Evolutionary conservation across 257 asterid genomes (phyloP).

Genomic region (Misopates orontium): DNA sequence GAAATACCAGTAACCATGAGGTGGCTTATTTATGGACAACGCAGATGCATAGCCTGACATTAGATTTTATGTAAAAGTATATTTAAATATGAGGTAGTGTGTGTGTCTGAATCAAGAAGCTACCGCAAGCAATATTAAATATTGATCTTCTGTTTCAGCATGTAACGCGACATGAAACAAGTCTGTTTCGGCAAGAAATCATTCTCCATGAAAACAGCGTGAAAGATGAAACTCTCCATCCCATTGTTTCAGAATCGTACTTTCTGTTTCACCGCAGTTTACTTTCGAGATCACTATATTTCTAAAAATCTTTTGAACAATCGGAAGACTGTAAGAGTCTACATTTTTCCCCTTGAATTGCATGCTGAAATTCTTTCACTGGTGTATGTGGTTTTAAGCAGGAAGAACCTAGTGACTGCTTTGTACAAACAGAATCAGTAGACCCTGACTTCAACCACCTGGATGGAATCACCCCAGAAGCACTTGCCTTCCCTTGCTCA

Average conservation of each 20-base stretch:
- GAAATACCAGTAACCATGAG: slow-evolving; percentile 15
- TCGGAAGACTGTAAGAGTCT: neutral
- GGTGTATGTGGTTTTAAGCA: slow-evolving; percentile 28
- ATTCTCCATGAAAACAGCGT: no score
- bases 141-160: neutral
- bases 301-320: neutral
- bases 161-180: neutral
- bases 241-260: no score
- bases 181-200: neutral
- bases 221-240: no score
- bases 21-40: slow-evolving; percentile 17
- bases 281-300: neutral
- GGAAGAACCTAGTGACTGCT: slow-evolving; percentile 46
- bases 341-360: neutral
- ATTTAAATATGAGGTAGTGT: neutral
- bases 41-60: neutral
- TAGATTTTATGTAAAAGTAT: neutral
- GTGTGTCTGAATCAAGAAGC: neutral
- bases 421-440: slow-evolving; percentile 33
- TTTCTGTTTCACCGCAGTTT: neutral
- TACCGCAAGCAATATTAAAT: neutral
- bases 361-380: neutral
- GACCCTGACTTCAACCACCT: slow-evolving; percentile 43
- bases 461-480: slow-evolving; percentile 37
- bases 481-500: slow-evolving; percentile 38